Evolutionary conservation across 192 early-diverging fungal genomes (phyloP).

Genomic region (Gamsiella multidivaricata): DNA sequence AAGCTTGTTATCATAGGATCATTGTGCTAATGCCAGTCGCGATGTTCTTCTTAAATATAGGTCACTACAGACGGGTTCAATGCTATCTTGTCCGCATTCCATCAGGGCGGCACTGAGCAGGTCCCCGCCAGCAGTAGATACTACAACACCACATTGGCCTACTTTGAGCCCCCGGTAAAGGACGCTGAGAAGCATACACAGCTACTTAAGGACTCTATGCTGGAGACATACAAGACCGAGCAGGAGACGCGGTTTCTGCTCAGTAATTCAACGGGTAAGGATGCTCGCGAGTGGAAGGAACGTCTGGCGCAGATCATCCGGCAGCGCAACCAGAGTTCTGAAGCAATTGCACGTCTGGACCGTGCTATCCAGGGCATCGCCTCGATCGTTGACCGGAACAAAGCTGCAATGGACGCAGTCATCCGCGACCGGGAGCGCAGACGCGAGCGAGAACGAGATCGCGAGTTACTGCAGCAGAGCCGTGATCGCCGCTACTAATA

Average conservation of each 20-base stretch:
- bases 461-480: constrained; percentile 16
- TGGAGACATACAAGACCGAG: constrained; percentile 52
- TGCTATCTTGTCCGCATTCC: constrained; percentile 52
- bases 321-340: constrained; percentile 38
- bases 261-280: constrained; percentile 48
- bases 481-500: constrained; percentile 2
- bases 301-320: constrained; percentile 43
- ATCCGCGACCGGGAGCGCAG: constrained; percentile 45
- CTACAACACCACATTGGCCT: constrained; percentile 43
- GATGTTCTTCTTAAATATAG: constrained; percentile 11
- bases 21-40: neutral
- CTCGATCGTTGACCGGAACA: constrained; percentile 32
- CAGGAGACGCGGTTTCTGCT: constrained; percentile 55
- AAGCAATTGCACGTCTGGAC: constrained; percentile 22
- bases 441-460: constrained; percentile 33
- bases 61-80: constrained; percentile 61
- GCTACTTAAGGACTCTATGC: constrained; percentile 39
- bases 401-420: constrained; percentile 46
- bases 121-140: constrained; percentile 42
- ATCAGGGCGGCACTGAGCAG: constrained; percentile 50
- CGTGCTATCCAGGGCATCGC: constrained; percentile 25
- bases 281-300: constrained; percentile 42
- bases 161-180: constrained; percentile 41
- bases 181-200: constrained; percentile 46
- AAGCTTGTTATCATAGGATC: too few species aligned